Evolutionary conservation across 495 filamentous ascomycete species (phyloP), one percentile per base, ranked within the genome.

Genomic region (Chaetomium fimeti): DNA sequence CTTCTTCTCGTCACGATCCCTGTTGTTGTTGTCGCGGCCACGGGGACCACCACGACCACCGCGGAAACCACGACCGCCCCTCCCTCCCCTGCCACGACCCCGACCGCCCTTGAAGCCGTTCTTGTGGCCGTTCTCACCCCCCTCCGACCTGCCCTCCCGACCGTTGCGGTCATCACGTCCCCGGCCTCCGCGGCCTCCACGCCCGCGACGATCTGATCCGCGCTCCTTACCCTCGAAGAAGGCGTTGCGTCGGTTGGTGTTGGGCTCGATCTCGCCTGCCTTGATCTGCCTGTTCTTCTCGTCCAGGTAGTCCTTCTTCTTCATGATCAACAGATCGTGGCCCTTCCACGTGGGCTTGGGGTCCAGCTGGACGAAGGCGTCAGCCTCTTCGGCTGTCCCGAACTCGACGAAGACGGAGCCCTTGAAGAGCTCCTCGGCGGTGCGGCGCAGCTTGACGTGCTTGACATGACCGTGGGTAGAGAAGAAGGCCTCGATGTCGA

Each of bases 381-480:
- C 80, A 68, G 89, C 86, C 27, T 85, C 83, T 55, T 93, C 90
- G 64, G 89, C 87, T 57, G 83, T 82, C 38, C 79, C 80, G 73
- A 97, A 98, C 76, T 97, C 93, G 57, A 97, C 92, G 69, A 96
- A 98, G 28, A 97, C 87, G 57, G 91, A 96, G 47, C 91, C 91
- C 82, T 98, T 98, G 84, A 97, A 98, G 25, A 73, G 68, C 69
- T 85, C 86, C 32, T 79, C 66, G 16, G 78, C 64, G n/a, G 82
- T 78, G 62, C 95, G 92, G 62, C 94, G 92, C 54, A 98, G 88
- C 66, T 92, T 92, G 64, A 98, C 88, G n/a, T 84, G 83, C 61
- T 91, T 90, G 66, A 89, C 84, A 8, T 88, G 83, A 18, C 93
- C 95, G 75, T 86, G 90, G 43, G 86, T 84, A 43, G 87, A 84